Conservation (phyloP, 352 stramenopile species). For the Blastocystis sp. region DNA sequence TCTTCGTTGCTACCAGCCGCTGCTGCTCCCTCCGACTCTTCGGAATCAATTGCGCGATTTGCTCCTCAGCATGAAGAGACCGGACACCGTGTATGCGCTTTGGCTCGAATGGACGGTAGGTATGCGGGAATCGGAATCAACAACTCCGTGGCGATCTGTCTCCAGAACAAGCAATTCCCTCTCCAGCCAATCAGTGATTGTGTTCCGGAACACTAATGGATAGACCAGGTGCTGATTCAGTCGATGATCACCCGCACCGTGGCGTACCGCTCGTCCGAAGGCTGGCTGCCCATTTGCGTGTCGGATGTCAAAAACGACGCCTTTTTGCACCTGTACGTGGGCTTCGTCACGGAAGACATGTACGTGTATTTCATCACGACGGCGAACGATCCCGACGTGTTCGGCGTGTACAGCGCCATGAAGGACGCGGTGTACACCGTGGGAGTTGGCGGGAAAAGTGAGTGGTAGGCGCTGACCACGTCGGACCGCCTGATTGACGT, state of each 20-base stretch:
- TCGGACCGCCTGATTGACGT: conserved; percentile 34
- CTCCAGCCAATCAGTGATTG: conserved; percentile 29
- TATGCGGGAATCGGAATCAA: conserved; percentile 37
- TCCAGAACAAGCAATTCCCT: conserved; percentile 31
- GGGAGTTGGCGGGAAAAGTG: background rate
- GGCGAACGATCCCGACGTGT: conserved; percentile 31
- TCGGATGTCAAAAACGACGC: conserved; percentile 25
- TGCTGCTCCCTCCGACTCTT: conserved; percentile 6
- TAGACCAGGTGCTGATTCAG: conserved; percentile 53
- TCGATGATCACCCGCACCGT: conserved; percentile 21
- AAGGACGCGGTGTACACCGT: conserved; percentile 39
- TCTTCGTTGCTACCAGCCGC: conserved; percentile 28
- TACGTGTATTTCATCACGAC: conserved; percentile 58
- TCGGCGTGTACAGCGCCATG: conserved; percentile 21
- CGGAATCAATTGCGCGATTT: background rate
- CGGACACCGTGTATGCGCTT: conserved; percentile 3
- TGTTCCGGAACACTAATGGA: background rate
- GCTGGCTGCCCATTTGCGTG: conserved; percentile 48
- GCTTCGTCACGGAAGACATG: conserved; percentile 45
- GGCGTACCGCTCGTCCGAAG: conserved; percentile 40
- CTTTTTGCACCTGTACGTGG: conserved; percentile 56
- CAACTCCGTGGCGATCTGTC: conserved; percentile 15
- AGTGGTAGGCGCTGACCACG: conserved; percentile 9
- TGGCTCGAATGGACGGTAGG: background rate
- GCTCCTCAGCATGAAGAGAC: background rate